phyloP scores from a whole-genome alignment of 179 eudicot species.

The Silene noctiflora region DNA sequence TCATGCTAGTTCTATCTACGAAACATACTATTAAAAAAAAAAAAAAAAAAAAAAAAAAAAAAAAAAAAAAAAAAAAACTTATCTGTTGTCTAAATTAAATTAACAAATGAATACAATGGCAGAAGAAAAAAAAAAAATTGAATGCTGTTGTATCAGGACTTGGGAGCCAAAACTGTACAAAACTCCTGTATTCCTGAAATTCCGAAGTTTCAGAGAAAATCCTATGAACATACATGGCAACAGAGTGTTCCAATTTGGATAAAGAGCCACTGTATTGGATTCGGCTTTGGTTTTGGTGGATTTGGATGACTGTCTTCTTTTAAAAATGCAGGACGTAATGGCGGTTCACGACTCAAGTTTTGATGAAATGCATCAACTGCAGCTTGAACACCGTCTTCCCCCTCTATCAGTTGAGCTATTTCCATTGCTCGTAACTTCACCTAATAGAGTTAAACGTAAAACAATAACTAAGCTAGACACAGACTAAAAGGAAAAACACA shows the following conservation, averaged over 20 bases:
- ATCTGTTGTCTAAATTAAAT: not conserved
- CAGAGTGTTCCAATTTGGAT: constrained; percentile 54
- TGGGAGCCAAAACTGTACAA: constrained; percentile 28
- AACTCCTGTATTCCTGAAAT: not conserved
- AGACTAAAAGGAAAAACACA: not conserved
- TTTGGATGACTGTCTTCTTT: constrained; percentile 36
- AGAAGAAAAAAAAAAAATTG: not conserved
- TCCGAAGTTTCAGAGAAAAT: not conserved
- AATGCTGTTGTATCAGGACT: constrained; percentile 1
- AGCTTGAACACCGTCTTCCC: constrained; percentile 71
- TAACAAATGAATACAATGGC: constrained; percentile 11
- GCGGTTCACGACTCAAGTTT: constrained; percentile 55
- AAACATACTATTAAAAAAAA: not conserved
- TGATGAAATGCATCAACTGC: constrained; percentile 81
- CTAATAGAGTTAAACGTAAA: constrained; percentile 24
- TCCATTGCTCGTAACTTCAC: constrained; percentile 63
- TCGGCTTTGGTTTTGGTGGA: constrained; percentile 30
- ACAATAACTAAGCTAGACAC: not conserved
- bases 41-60: no score
- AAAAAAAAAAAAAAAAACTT: no score
- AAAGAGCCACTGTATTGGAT: constrained; percentile 63
- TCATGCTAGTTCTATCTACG: not conserved
- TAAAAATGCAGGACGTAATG: constrained; percentile 33
- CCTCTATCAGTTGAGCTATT: constrained; percentile 49
- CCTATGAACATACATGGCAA: constrained; percentile 42